Evolutionary conservation across 1,139 yeast species (phyloP), one percentile per base, ranked within the genome.

Genomic region (Hansenula sp.): DNA sequence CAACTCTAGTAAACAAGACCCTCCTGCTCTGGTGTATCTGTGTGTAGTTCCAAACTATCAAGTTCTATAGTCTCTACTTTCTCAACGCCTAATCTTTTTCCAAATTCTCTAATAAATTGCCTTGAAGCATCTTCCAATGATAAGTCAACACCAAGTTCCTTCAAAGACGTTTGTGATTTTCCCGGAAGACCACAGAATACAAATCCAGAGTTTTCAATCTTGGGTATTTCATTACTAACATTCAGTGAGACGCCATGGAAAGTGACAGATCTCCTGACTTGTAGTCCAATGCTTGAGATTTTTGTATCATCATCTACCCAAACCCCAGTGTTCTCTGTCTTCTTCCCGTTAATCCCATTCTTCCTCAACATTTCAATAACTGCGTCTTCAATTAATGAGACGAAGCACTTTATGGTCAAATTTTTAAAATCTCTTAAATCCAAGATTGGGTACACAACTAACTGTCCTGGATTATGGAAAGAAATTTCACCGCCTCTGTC

Each of bases 401-500:
- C 93, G 59, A 81, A 87, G 62, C 96, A 88, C 54, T 81, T 76
- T 0, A 90, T 84, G 0, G 87, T 74, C 36, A 90, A 68, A 41
- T 75, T 66, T 33, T 65, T 57, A 55, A 86, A 85, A 38, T 77
- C 72, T 49, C 76, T 73, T 44, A 93, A 69, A 61, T 93, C 97
- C 37, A 94, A 49, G 3, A 94, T 74, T 16, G 94, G 82, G 59
- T 91, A 94, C 3, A 89, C 81, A 4, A 91, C 96, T 38, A 90
- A 63, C 63, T 94, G 99, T 0, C 99, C 99, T 3, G 91, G 84
- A 0, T 98, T 98, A 66, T 94, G 99, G 74, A 89, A 94, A 0
- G 99, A 93, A 1, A 93, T 81, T 61, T 93, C 96, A 0, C 99
- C 99, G n/a, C 99, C 99, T 48, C 99, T 72, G 48, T 81, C 82